These are phyloP conservation scores for Phytomonas francai DNA, from an alignment of 208 protist genomes.

Conservation along the genomic window DNA sequence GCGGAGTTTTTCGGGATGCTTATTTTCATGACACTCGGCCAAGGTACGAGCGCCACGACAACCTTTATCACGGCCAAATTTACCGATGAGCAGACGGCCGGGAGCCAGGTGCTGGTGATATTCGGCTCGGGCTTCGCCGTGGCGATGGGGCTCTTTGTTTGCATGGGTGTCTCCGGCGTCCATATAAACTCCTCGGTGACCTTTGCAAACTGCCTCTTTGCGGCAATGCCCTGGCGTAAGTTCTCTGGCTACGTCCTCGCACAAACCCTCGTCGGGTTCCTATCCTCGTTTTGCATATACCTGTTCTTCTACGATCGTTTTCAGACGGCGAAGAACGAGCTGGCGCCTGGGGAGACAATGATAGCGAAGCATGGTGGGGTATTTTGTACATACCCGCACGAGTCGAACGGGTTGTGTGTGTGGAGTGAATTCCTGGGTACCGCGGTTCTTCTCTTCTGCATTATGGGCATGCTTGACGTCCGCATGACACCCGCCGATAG, in stretches of 20 bases:
- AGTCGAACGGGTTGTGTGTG: slow-evolving; percentile 19
- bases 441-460: slow-evolving; percentile 31
- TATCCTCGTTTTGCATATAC: slow-evolving; percentile 30
- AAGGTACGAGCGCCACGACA: slow-evolving; percentile 24
- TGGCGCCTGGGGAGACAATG: slow-evolving; percentile 19
- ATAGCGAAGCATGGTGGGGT: slow-evolving; percentile 20
- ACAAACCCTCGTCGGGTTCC: slow-evolving; percentile 31
- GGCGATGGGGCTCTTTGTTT: slow-evolving; percentile 28
- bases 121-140: slow-evolving; percentile 40
- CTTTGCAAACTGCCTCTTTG: slow-evolving; percentile 31
- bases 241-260: slow-evolving; percentile 33
- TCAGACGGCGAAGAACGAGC: slow-evolving; percentile 8
- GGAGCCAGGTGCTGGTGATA: slow-evolving; percentile 21
- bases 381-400: slow-evolving; percentile 39
- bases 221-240: slow-evolving; percentile 33
- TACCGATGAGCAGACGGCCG: slow-evolving; percentile 10
- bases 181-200: slow-evolving; percentile 51
- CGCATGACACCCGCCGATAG: slow-evolving; percentile 27
- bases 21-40: slow-evolving; percentile 36
- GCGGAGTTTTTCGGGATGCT: slow-evolving; percentile 47
- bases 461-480: slow-evolving; percentile 32
- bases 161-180: slow-evolving; percentile 35
- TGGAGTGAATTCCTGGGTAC: slow-evolving; percentile 39
- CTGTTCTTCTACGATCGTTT: slow-evolving; percentile 27
- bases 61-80: slow-evolving; percentile 11